Conservation (phyloP, 208 protist genomes). For the Leishmania martiniquensis region DNA sequence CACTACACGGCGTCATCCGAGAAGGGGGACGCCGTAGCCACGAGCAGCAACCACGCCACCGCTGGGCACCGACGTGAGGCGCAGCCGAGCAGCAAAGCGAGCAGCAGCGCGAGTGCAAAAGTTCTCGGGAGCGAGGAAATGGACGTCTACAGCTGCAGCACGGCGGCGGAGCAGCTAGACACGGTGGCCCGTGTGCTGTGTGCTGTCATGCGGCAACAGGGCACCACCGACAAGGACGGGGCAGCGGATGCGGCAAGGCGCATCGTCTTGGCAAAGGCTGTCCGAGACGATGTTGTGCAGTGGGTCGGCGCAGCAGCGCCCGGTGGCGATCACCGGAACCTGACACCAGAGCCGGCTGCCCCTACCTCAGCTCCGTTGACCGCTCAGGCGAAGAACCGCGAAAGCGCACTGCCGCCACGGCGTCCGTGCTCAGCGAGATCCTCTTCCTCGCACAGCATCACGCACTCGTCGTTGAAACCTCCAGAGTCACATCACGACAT, state of each 20-base stretch:
- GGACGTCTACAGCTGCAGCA: constrained; percentile 17
- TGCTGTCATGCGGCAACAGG: constrained; percentile 3
- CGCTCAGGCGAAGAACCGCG: not conserved
- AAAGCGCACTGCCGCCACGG: not conserved
- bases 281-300: constrained; percentile 20
- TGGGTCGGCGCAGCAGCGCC: constrained; percentile 13
- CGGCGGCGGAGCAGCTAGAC: constrained; percentile 28
- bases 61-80: constrained; percentile 6
- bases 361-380: not conserved
- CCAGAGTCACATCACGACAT: not conserved
- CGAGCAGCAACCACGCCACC: not conserved
- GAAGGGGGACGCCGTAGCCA: constrained; percentile 3
- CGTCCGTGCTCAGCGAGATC: not conserved
- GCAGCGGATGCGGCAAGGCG: not conserved
- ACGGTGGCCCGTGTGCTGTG: constrained; percentile 29
- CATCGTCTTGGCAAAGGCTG: constrained; percentile 25
- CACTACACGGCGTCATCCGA: constrained; percentile 17
- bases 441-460: not conserved
- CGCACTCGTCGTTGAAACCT: not conserved
- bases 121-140: constrained; percentile 9
- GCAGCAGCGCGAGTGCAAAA: not conserved
- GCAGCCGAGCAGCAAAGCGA: constrained; percentile 7
- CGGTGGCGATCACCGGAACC: not conserved
- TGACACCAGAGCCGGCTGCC: not conserved
- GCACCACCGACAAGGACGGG: not conserved